Evolutionary conservation across 176 grass and related monocot genomes (phyloP), one percentile per base, ranked within the genome.

Genomic region (Secale cereale): DNA sequence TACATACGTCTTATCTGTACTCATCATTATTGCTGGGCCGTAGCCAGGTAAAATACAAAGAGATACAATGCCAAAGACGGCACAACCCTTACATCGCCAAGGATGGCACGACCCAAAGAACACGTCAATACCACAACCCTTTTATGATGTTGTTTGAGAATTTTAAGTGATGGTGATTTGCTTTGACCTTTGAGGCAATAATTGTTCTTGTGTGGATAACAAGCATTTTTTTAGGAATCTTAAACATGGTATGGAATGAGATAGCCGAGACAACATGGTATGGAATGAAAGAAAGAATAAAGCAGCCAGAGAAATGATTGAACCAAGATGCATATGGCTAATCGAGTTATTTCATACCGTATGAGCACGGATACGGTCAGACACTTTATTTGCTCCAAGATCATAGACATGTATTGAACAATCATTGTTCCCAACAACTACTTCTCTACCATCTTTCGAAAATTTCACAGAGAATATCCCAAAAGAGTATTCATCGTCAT

Each of bases 381-480:
- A 85, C 45, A 98, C 83, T 87, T 92, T 95, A 78, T 93, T 90
- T 90, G 91, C 83, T 87, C 85, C 76, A 69, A 98, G 89, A 82
- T 98, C 95, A 87, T 98, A 98, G 28, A 95, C 87, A 92, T 95
- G 76, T 90, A 98, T 98, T 41, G 91, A 95, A 2, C 75, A 77
- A 56, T 88, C 81, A 28, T 86, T 95, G 27, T 90, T 95, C 52
- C 95, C 95, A 48, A 94, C 89, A 85, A 98, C 89, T 68, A 98
- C n/a, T 81, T 98, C 95, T 84, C 70, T 81, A 60, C 93, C 95
- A 86, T 98, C 95, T 71, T 76, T 93, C 17, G 95, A 98, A 87
- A 95, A 98, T 69, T 98, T 95, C 35, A 95, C 85, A 59, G 95
- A 98, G 86, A 95, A 98, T 98, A 95, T 95, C 67, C 85, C 91